Evolutionary conservation across 2,329 filamentous ascomycete species (phyloP).

Genomic region (Rhynchosporium graminicola): DNA sequence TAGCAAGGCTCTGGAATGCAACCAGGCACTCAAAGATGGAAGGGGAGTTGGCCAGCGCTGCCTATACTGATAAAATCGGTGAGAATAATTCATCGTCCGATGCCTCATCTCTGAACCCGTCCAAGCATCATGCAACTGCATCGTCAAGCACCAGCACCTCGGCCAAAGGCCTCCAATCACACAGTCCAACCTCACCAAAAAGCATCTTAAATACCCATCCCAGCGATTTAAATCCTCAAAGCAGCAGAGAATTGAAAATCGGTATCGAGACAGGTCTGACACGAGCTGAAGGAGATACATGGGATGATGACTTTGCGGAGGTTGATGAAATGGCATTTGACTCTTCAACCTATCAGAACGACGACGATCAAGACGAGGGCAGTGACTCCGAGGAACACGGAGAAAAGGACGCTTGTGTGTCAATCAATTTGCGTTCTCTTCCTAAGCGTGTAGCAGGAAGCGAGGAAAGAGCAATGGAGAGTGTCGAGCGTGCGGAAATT

Average conservation of each 20-base stretch:
- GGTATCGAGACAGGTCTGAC: not conserved
- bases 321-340: not conserved
- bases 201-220: not conserved
- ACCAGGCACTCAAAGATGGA: too few relatives aligned
- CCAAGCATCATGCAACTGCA: too few relatives aligned
- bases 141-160: too few relatives aligned
- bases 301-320: conserved; percentile 7
- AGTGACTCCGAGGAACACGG: not conserved
- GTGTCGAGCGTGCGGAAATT: not conserved
- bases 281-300: not conserved
- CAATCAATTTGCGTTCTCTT: not conserved
- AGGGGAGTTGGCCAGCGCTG: too few relatives aligned
- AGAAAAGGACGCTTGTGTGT: too few relatives aligned
- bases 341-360: not conserved
- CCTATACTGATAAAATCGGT: too few relatives aligned
- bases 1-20: too few relatives aligned
- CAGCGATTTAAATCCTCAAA: not conserved
- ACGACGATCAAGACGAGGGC: not conserved
- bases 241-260: not conserved
- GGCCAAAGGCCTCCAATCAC: not conserved
- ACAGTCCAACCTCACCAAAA: not conserved
- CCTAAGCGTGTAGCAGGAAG: not conserved
- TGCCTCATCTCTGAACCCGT: too few relatives aligned
- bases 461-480: not conserved
- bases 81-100: too few relatives aligned